phyloP scores from a whole-genome alignment of 805 yeast species.

The Candida nonsorbophila region DNA sequence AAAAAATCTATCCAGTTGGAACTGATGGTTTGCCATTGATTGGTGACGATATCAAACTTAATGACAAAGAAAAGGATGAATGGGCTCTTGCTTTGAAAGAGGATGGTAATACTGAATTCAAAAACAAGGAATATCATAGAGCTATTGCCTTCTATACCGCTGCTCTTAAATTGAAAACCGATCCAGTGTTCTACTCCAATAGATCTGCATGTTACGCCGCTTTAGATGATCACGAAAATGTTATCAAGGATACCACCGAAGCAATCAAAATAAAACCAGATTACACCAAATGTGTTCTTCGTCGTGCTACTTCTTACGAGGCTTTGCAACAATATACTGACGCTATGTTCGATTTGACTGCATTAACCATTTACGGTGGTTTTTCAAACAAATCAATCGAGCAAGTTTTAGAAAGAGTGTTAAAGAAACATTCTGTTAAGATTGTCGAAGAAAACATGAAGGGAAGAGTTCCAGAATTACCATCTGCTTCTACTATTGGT shows the following conservation, averaged over 20 bases:
- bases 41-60: conserved; percentile 39
- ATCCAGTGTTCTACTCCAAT: conserved; percentile 89
- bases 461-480: conserved; percentile 51
- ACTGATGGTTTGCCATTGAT: conserved; percentile 55
- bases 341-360: conserved; percentile 88
- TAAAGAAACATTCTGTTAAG: conserved; percentile 73
- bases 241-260: conserved; percentile 78
- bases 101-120: conserved; percentile 81
- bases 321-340: conserved; percentile 70
- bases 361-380: conserved; percentile 80
- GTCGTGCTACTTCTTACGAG: conserved; percentile 93
- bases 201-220: conserved; percentile 95
- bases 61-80: conserved; percentile 49
- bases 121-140: conserved; percentile 58
- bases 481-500: conserved; percentile 77
- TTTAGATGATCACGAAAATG: conserved; percentile 72
- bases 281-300: conserved; percentile 83
- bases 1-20: conserved; percentile 46
- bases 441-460: conserved; percentile 58
- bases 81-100: conserved; percentile 78
- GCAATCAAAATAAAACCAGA: conserved; percentile 86
- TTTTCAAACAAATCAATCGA: conserved; percentile 75
- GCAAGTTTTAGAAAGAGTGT: conserved; percentile 78
- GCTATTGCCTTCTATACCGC: conserved; percentile 77
- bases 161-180: conserved; percentile 71